A percentile compares a stretch with the other conserved stretches of the same genome.
These are phyloP conservation scores for Blastobotrys serpentis DNA, from an alignment of 1,139 yeast genomes.

Conservation along the genomic window DNA sequence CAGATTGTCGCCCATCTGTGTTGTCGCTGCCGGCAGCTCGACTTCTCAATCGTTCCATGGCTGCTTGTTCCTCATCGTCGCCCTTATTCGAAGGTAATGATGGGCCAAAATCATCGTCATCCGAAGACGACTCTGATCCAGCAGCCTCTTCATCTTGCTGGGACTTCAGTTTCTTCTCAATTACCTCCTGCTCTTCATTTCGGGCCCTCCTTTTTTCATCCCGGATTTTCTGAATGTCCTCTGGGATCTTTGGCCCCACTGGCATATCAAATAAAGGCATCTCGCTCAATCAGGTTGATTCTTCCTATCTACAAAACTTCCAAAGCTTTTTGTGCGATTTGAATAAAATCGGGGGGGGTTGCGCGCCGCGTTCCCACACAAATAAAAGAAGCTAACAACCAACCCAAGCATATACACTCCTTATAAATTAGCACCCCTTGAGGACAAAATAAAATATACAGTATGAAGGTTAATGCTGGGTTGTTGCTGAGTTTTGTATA, in stretches of 20 bases:
- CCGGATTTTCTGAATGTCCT: no score
- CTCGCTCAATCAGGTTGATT: no score
- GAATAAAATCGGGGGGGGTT: background rate
- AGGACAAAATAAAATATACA: background rate
- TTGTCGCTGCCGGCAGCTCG: no score
- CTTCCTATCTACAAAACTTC: no score
- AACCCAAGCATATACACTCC: no score
- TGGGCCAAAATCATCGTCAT: constrained; percentile 17
- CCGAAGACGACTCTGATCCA: constrained; percentile 2
- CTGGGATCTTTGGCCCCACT: no score
- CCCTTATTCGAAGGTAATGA: constrained; percentile 1
- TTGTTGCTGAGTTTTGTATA: background rate
- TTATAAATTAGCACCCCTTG: constrained; percentile 6
- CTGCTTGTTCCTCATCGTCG: constrained; percentile 10
- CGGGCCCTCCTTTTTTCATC: no score
- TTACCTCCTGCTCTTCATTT: no score
- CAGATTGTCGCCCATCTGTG: constrained; percentile 6
- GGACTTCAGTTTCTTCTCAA: no score
- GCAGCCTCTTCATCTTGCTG: no score
- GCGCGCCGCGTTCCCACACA: background rate
- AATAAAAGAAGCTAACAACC: background rate
- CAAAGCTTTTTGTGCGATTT: background rate
- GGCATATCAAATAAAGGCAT: no score
- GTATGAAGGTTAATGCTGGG: constrained; percentile 5
- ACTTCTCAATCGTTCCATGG: constrained; percentile 9